phyloP scores from a whole-genome alignment of 2,329 filamentous ascomycete species.

The Epichloe aotearoae region DNA sequence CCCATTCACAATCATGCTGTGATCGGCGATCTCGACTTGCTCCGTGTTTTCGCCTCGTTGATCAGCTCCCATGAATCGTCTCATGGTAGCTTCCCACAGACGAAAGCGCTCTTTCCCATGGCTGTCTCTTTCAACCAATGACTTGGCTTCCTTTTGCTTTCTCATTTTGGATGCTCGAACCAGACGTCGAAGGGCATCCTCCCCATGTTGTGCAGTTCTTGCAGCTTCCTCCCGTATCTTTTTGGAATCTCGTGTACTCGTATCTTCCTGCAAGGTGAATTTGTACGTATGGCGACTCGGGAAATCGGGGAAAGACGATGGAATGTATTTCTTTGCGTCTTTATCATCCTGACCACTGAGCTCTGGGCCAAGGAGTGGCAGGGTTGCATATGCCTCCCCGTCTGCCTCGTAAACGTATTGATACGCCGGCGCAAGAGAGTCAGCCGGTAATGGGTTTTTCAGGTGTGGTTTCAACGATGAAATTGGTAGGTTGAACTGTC shows the following conservation, averaged over 20 bases:
- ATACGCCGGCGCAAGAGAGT: slow-evolving; percentile 25
- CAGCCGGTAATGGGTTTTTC: slow-evolving; percentile 34
- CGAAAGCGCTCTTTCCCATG: slow-evolving; percentile 42
- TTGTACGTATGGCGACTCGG: slow-evolving; percentile 53
- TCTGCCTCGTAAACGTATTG: slow-evolving; percentile 24
- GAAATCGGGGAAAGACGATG: slow-evolving; percentile 44
- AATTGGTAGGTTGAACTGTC: slow-evolving; percentile 36
- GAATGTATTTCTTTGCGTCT: slow-evolving; percentile 41
- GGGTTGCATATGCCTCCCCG: slow-evolving; percentile 25
- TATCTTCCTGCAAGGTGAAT: slow-evolving; percentile 40
- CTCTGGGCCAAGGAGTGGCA: slow-evolving; percentile 37
- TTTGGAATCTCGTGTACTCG: slow-evolving; percentile 35
- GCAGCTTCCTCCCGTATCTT: slow-evolving; percentile 47
- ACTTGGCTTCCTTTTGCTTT: slow-evolving; percentile 50
- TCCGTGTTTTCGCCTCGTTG: slow-evolving; percentile 20
- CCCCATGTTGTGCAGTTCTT: slow-evolving; percentile 46
- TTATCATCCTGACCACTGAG: slow-evolving; percentile 47
- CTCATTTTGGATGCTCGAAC: slow-evolving; percentile 50
- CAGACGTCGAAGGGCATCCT: slow-evolving; percentile 45
- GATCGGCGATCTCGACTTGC: slow-evolving; percentile 42
- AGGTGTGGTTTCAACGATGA: slow-evolving; percentile 42
- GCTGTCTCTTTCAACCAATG: slow-evolving; percentile 37
- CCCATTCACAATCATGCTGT: slow-evolving; percentile 52
- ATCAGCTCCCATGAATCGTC: slow-evolving; percentile 32
- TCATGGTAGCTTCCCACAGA: slow-evolving; percentile 50